A percentile compares a stretch with the other conserved stretches of the same genome.
phyloP scores from a whole-genome alignment of 805 yeast species.

The Cyberlindnera veronae region DNA sequence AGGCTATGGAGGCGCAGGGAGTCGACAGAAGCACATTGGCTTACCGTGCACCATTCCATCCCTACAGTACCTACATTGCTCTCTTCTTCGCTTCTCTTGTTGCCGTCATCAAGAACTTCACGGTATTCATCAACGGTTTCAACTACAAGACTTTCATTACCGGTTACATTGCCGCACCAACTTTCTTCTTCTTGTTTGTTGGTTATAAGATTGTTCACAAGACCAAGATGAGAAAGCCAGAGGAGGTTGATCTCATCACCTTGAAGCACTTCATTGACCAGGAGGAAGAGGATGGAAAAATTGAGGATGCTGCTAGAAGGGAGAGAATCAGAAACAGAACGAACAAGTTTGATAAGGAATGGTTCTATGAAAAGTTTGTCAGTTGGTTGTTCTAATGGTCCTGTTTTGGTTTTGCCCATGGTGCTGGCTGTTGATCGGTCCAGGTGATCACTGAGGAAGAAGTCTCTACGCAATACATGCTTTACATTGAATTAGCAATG shows the following conservation, averaged over 20 bases:
- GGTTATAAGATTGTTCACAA: conserved; percentile 59
- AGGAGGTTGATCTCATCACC: conserved; percentile 59
- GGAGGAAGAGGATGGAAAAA: conserved; percentile 29
- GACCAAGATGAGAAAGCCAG: conserved; percentile 46
- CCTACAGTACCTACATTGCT: conserved; percentile 60
- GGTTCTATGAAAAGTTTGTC: conserved; percentile 44
- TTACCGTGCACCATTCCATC: conserved; percentile 63
- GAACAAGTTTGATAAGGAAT: conserved; percentile 32
- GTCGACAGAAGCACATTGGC: conserved; percentile 39
- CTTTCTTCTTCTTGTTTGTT: conserved; percentile 26
- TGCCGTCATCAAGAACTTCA: conserved; percentile 61
- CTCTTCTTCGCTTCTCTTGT: conserved; percentile 48
- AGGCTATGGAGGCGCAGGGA: conserved; percentile 64
- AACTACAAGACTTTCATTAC: conserved; percentile 65
- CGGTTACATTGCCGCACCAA: conserved; percentile 48
- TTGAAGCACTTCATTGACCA: conserved; percentile 39
- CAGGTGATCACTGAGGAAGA: no score
- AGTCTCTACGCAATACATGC: no score
- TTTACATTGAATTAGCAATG: no score
- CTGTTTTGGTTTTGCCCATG: no score
- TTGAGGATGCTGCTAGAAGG: conserved; percentile 23
- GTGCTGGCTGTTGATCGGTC: no score
- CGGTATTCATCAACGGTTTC: conserved; percentile 61
- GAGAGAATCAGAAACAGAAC: conserved; percentile 17
- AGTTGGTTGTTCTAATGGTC: conserved; percentile 48